phyloP scores from a whole-genome alignment of 352 stramenopile species.

The Phytophthora palmivora region DNA sequence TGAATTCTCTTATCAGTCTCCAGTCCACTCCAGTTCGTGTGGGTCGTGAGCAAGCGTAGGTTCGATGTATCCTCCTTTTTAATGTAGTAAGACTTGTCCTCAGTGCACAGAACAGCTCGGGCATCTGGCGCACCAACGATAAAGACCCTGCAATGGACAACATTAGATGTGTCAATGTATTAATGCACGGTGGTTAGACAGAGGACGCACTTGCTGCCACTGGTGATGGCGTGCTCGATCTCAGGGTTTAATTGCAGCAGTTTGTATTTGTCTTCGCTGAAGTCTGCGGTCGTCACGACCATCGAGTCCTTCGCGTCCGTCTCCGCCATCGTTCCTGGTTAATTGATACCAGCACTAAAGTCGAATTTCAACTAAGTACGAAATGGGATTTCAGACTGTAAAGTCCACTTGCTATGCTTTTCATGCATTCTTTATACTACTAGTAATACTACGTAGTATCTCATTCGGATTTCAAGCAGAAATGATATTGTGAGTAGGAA shows the following conservation, averaged over 20 bases:
- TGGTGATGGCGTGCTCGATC: constrained; percentile 62
- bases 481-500: too few relatives aligned
- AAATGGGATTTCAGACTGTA: constrained; percentile 4
- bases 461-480: too few relatives aligned
- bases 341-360: constrained; percentile 13
- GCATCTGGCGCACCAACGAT: constrained; percentile 65
- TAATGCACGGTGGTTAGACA: not conserved
- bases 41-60: constrained; percentile 68
- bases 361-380: constrained; percentile 25
- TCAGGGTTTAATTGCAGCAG: constrained; percentile 72
- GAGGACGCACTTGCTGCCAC: constrained; percentile 50
- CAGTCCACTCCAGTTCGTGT: constrained; percentile 54
- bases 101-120: constrained; percentile 76
- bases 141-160: constrained; percentile 46
- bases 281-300: constrained; percentile 62
- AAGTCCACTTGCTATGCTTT: too few relatives aligned
- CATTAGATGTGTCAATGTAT: constrained; percentile 10
- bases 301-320: constrained; percentile 34
- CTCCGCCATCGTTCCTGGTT: constrained; percentile 34
- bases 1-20: constrained; percentile 45
- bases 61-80: constrained; percentile 88
- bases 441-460: too few relatives aligned
- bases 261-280: constrained; percentile 60
- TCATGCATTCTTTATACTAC: too few relatives aligned
- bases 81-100: constrained; percentile 73